Base-by-base conservation (phyloP, 192 early-diverging fungal species). In the Coemansia sp. region DNA sequence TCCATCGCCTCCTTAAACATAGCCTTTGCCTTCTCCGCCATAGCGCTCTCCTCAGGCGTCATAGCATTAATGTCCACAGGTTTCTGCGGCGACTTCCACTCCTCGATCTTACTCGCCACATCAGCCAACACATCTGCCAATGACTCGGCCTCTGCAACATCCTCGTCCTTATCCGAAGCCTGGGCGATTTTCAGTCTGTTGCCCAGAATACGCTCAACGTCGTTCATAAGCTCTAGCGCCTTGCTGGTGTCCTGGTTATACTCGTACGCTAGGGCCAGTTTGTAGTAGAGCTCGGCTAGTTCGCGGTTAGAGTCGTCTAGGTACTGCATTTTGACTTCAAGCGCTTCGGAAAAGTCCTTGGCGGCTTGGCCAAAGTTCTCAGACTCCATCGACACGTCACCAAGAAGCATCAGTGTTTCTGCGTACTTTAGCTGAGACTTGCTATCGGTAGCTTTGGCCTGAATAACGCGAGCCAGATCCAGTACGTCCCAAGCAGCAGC, bases 371-470 rank as follows among this genome's bases (percentile, higher is more conserved):
- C 74, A 79, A 88, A 84, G 66, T 80, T 88, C 86, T 92, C 93
- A 10, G 90, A 89, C 77, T 97, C 95, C 65, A 97, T 79, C 7
- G 92, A 95, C 8, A 97, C 89, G 73, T 97, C 95, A 41, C 95
- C 94, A 31, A 97, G 83, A 1, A 87, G 85, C 65, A 85, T 81
- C 51, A 85, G 70, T 24, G 83, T 85, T 54, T 85, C 83, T 3
- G 83, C 93, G 76, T 68, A 90, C 87, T 66, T 94, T 79, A 81
- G 92, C 89, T 34, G 91, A 87, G 68, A 91, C 38, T 76, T 75
- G 18, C 55, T 63, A 75, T 71, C 88, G 67, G 40, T 86, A 60
- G 70, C 86, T 72, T 91, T 88, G 59, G 86, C 80, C 55, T 91
- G 94, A 7, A 94, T 91, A 3, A 95, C 83, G 29, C 95, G 90